phyloP scores from a whole-genome alignment of 345 rosid species.

The Corchorus olitorius region DNA sequence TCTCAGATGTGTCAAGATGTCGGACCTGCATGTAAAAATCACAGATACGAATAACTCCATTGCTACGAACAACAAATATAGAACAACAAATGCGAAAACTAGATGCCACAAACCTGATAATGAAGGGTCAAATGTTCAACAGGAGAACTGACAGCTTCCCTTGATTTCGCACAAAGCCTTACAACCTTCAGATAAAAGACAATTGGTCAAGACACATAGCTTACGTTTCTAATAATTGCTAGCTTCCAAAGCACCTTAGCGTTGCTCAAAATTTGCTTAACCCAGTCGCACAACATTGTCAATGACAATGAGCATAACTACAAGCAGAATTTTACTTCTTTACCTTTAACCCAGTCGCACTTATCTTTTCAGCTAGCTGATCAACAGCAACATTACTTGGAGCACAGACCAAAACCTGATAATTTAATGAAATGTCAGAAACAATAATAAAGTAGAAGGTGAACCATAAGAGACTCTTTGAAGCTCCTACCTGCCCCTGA shows the following conservation, averaged over 20 bases:
- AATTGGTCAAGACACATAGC: no score
- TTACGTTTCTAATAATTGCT: not conserved
- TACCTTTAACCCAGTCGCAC: slow-evolving; percentile 99
- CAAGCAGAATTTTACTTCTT: slow-evolving; percentile 13
- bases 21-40: slow-evolving; percentile 65
- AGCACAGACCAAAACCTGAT: slow-evolving; percentile 95
- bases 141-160: slow-evolving; percentile 99
- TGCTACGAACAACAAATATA: not conserved
- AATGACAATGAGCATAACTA: not conserved
- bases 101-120: slow-evolving; percentile 77
- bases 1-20: slow-evolving; percentile 98
- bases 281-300: not conserved
- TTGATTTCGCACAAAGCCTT: slow-evolving; percentile 97
- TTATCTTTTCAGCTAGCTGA: slow-evolving; percentile 98
- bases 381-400: slow-evolving; percentile 99
- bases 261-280: not conserved
- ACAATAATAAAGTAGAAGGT: not conserved
- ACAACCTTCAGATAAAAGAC: slow-evolving; percentile 61
- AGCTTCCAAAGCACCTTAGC: not conserved
- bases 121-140: slow-evolving; percentile 99
- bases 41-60: not conserved
- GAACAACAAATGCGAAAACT: slow-evolving; percentile 11
- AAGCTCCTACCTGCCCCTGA: slow-evolving; percentile 80
- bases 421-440: slow-evolving; percentile 10
- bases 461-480: not conserved